These are phyloP conservation scores for Ceratobasidium papillatum DNA, from an alignment of 1,284 basidiomycete species.

Conservation along the genomic window DNA sequence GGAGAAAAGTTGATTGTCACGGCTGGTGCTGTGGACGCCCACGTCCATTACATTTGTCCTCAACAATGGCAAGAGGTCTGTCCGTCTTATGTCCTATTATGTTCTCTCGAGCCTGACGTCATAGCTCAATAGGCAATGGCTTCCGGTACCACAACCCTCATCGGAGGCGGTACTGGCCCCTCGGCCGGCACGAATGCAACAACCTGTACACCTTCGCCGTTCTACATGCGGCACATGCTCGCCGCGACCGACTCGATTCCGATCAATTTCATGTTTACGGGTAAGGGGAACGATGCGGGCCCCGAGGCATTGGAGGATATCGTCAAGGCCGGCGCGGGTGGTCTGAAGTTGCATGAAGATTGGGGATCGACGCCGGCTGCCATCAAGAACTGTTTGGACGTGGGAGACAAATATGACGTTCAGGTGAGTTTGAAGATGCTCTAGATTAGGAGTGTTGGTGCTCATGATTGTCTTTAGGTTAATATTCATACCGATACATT, in stretches of 20 bases:
- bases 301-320: slow-evolving; percentile 77
- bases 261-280: slow-evolving; percentile 93
- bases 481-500: slow-evolving; percentile 98
- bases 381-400: slow-evolving; percentile 80
- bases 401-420: slow-evolving; percentile 94
- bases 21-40: slow-evolving; percentile 91
- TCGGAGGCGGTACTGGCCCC: slow-evolving; percentile 95
- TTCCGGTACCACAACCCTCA: slow-evolving; percentile 80
- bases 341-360: slow-evolving; percentile 97
- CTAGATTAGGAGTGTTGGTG: slow-evolving; percentile 4
- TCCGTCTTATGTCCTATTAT: slow-evolving; percentile 15
- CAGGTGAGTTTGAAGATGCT: slow-evolving; percentile 63
- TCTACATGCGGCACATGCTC: slow-evolving; percentile 89
- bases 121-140: slow-evolving; percentile 58
- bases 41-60: slow-evolving; percentile 94
- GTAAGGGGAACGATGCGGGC: slow-evolving; percentile 92
- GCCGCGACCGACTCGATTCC: slow-evolving; percentile 87
- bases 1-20: slow-evolving; percentile 95
- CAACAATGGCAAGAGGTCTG: slow-evolving; percentile 79
- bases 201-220: slow-evolving; percentile 91
- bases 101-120: too few species aligned
- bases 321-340: slow-evolving; percentile 86
- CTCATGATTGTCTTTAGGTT: slow-evolving; percentile 66
- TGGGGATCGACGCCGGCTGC: slow-evolving; percentile 94
- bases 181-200: slow-evolving; percentile 91